Conservation (phyloP, 495 filamentous ascomycete species). For the Pseudoneurospora amorphoporcata region DNA sequence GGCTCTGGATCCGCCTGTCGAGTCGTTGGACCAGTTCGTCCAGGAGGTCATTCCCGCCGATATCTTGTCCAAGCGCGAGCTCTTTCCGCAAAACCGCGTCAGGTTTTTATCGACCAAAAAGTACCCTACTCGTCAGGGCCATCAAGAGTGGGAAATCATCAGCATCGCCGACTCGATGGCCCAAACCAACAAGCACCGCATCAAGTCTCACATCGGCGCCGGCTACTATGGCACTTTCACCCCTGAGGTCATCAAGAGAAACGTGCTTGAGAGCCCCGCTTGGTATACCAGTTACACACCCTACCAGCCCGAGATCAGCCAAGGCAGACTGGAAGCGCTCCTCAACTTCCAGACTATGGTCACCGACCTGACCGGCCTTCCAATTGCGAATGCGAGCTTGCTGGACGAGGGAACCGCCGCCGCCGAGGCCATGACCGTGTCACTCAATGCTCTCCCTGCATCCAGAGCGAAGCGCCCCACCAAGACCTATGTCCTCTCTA, state of each 20-base stretch:
- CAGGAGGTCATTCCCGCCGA: slow-evolving; percentile 73
- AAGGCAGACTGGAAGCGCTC: slow-evolving; percentile 84
- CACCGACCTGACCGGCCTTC: slow-evolving; percentile 76
- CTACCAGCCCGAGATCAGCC: slow-evolving; percentile 97
- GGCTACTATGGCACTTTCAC: slow-evolving; percentile 83
- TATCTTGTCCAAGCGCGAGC: slow-evolving; percentile 57
- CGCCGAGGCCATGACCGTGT: slow-evolving; percentile 96
- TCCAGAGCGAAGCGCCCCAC: slow-evolving; percentile 62
- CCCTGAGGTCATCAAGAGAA: slow-evolving; percentile 88
- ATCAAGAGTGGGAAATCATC: slow-evolving; percentile 29
- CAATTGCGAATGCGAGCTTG: slow-evolving; percentile 89
- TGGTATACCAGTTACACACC: slow-evolving; percentile 99
- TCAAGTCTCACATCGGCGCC: slow-evolving; percentile 66
- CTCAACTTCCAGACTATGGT: slow-evolving; percentile 97
- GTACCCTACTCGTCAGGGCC: slow-evolving; percentile 9
- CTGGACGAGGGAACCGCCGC: slow-evolving; percentile 92
- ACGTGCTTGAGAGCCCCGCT: slow-evolving; percentile 84
- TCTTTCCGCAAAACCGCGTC: slow-evolving; percentile 15
- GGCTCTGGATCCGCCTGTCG: slow-evolving; percentile 62
- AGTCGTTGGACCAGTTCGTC: slow-evolving; percentile 78
- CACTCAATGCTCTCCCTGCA: slow-evolving; percentile 62
- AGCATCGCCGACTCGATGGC: slow-evolving; percentile 49
- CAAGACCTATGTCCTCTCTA: slow-evolving; percentile 77
- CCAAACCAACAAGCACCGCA: slow-evolving; percentile 50
- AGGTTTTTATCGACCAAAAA: slow-evolving; percentile 10